A percentile compares a stretch with the other conserved stretches of the same genome.
Conservation (phyloP, 2,329 filamentous ascomycete species). For the Aureobasidium sp. region DNA sequence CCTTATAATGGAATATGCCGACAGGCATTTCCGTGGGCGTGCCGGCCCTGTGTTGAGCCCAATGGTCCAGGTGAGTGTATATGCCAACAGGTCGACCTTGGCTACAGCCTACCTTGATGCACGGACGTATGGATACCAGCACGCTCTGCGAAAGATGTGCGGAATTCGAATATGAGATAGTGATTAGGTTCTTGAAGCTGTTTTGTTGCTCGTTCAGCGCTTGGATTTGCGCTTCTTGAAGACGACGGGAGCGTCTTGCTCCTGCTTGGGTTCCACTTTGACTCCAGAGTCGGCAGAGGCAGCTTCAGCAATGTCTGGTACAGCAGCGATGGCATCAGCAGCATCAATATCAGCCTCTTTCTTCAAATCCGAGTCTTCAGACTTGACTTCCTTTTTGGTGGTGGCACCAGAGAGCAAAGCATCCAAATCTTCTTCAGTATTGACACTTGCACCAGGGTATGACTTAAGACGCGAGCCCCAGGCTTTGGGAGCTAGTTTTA, state of each 20-base stretch:
- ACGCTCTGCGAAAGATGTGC: not conserved
- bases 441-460: slow-evolving; percentile 38
- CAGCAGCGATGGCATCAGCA: slow-evolving; percentile 23
- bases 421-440: slow-evolving; percentile 54
- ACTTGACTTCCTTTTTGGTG: slow-evolving; percentile 27
- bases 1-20: not conserved
- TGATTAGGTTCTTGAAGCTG: not conserved
- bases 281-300: slow-evolving; percentile 1
- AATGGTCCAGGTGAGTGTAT: not conserved
- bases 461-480: slow-evolving; percentile 42
- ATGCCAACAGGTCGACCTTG: not conserved
- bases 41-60: not conserved
- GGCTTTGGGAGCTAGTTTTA: slow-evolving; percentile 36
- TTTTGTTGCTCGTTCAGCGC: slow-evolving; percentile 22
- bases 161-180: not conserved
- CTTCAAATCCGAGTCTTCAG: slow-evolving; percentile 27
- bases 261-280: slow-evolving; percentile 8
- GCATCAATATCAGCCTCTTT: slow-evolving; percentile 27
- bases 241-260: slow-evolving; percentile 47
- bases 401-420: slow-evolving; percentile 41
- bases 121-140: not conserved
- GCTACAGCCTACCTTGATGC: not conserved
- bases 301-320: slow-evolving; percentile 18
- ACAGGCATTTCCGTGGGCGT: not conserved
- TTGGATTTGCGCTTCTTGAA: slow-evolving; percentile 70